Evolutionary conservation across 768 basidiomycete species (phyloP), one percentile per base, ranked within the genome.

Genomic region (Lactarius indigo): DNA sequence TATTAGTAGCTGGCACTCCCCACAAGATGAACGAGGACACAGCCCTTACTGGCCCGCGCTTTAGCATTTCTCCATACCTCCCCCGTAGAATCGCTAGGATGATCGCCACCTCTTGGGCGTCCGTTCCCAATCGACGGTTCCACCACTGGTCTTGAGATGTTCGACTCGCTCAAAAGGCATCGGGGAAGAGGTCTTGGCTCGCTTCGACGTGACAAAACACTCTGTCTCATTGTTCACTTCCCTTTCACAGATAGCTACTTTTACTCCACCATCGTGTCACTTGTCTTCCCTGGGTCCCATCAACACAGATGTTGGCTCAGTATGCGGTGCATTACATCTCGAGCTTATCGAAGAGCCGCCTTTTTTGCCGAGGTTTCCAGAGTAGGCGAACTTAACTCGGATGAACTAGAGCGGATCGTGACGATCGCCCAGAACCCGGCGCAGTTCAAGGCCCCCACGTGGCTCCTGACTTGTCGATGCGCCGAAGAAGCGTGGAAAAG

Each of bases 361-460:
- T 64, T 23, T 55, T n/a, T 39, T 31, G 30, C 31, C 12, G 50
- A 23, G 12, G 17, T 3, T 30, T 2, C 7, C 77, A 99, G 97
- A 60, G 97, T 97, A 73, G 97, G 97, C 71, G 97, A 99, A 74
- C 90, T 99, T 77, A 98, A 99, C 87, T 96, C 97, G 47, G 97
- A 99, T 75, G 97, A 99, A 80, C 89, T 99, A 62, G 97, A 99
- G 82, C 94, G 97, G 65, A 85, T 99, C 72, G 97, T 99, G 72
- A 98, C 92, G 66, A 98, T 99, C 80, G 96, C 98, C 79, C 97
- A 98, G 83, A 98, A 96, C 82, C 97, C 97, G 33, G 91, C 91
- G 8, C 96, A 98, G 79, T 99, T 96, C 89, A 99, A 98, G 85
- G 97, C 98, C 77, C 96, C 96, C 20, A 86, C 88, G 50, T 99